Conservation (phyloP, 345 rosid species). For the Aquilaria sinensis region DNA sequence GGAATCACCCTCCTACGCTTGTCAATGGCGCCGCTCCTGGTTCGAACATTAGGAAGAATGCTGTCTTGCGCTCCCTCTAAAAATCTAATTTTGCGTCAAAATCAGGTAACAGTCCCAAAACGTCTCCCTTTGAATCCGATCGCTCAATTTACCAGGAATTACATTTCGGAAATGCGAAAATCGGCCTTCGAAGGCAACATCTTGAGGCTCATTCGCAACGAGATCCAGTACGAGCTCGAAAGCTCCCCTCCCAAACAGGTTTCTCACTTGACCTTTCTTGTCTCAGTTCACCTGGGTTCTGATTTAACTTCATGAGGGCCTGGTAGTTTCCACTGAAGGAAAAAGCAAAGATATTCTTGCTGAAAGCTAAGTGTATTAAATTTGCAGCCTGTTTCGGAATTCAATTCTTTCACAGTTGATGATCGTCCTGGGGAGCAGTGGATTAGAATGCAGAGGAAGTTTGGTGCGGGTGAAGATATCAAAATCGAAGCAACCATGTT, state of each 20-base stretch:
- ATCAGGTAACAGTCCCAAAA: conserved; percentile 2
- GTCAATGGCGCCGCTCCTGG: conserved; percentile 37
- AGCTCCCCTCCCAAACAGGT: conserved; percentile 41
- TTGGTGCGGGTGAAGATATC: conserved; percentile 57
- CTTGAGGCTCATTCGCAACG: conserved; percentile 50
- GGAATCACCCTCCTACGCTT: neutral
- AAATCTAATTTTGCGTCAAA: conserved; percentile 13
- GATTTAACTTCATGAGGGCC: neutral
- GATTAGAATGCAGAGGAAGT: conserved; percentile 63
- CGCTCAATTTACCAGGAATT: conserved; percentile 34
- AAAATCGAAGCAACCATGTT: conserved; percentile 84
- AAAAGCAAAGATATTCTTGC: neutral
- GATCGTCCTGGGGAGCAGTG: conserved; percentile 81
- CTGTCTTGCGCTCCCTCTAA: conserved; percentile 13
- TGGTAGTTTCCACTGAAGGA: too few species aligned
- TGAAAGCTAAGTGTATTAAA: conserved; percentile 1
- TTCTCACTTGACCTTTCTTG: neutral
- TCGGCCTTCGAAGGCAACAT: conserved; percentile 69
- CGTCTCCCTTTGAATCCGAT: conserved; percentile 3
- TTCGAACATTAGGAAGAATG: conserved; percentile 27
- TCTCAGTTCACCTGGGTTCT: too few species aligned
- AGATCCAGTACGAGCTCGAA: conserved; percentile 67
- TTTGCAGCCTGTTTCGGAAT: conserved; percentile 43
- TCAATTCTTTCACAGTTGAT: conserved; percentile 48
- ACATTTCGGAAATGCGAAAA: conserved; percentile 66